phyloP scores from a whole-genome alignment of 805 yeast species.

The Yarrowia sp. region DNA sequence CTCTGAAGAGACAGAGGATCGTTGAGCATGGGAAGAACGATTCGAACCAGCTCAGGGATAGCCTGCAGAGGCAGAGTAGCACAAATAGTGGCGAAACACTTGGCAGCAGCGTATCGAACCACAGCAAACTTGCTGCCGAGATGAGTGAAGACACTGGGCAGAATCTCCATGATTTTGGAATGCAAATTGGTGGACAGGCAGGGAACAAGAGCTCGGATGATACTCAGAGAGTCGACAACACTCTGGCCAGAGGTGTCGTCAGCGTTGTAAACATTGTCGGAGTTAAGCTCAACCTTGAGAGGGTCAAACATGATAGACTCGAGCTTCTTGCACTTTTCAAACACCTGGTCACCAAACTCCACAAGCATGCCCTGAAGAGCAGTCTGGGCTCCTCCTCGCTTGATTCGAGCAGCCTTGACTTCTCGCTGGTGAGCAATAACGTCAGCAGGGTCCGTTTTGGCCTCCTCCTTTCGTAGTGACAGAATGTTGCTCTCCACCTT shows the following conservation, averaged over 20 bases:
- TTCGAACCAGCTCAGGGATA: slow-evolving; percentile 74
- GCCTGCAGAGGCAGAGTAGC: slow-evolving; percentile 64
- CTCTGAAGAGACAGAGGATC: slow-evolving; percentile 67
- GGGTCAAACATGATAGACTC: slow-evolving; percentile 53
- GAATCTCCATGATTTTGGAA: slow-evolving; percentile 48
- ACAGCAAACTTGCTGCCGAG: slow-evolving; percentile 74
- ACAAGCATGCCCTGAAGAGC: slow-evolving; percentile 61
- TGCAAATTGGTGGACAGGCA: slow-evolving; percentile 52
- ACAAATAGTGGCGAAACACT: slow-evolving; percentile 79
- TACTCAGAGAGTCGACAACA: slow-evolving; percentile 82
- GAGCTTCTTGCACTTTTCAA: slow-evolving; percentile 65
- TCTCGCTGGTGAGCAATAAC: slow-evolving; percentile 59
- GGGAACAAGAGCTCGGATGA: slow-evolving; percentile 70
- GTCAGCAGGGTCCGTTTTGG: slow-evolving; percentile 59
- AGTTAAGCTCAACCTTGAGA: slow-evolving; percentile 29
- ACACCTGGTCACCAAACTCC: slow-evolving; percentile 53
- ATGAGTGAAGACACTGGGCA: slow-evolving; percentile 53
- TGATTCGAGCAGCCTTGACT: slow-evolving; percentile 70
- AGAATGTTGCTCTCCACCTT: slow-evolving; percentile 55
- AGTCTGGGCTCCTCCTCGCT: slow-evolving; percentile 78
- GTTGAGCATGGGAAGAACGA: slow-evolving; percentile 73
- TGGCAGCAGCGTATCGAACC: slow-evolving; percentile 84
- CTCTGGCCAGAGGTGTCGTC: slow-evolving; percentile 62
- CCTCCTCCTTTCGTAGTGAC: slow-evolving; percentile 77
- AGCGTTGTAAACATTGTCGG: slow-evolving; percentile 40